Percentiles rank a stretch among this genome's conserved stretches.
Evolutionary conservation across 164 flowering plant genomes (phyloP).

Genomic region (Liquidambar formosana): DNA sequence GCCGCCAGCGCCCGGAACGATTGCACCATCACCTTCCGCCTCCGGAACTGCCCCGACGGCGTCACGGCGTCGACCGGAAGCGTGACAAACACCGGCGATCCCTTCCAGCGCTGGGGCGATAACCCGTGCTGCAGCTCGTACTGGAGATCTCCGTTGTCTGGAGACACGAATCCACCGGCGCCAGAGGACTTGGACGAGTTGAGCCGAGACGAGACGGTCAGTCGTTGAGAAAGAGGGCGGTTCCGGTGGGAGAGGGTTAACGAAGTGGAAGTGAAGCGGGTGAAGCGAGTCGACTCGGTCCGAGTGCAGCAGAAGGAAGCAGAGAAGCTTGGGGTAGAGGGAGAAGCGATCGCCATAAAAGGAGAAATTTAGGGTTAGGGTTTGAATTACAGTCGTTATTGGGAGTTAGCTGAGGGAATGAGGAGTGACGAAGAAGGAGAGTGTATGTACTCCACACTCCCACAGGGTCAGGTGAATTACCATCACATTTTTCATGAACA

Average conservation of each 20-base stretch:
- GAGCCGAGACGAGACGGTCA: slow-evolving; percentile 30
- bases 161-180: slow-evolving; percentile 30
- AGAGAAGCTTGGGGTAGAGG: slow-evolving; percentile 30
- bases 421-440: too few relatives aligned
- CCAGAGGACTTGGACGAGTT: slow-evolving; percentile 36
- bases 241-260: neutral
- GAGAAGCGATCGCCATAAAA: slow-evolving; percentile 39
- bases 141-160: slow-evolving; percentile 35
- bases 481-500: too few relatives aligned
- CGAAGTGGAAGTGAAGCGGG: slow-evolving; percentile 4
- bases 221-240: slow-evolving; percentile 19
- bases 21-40: slow-evolving; percentile 38
- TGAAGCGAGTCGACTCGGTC: slow-evolving; percentile 18
- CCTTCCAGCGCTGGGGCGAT: slow-evolving; percentile 26
- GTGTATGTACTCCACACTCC: too few relatives aligned
- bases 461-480: too few relatives aligned
- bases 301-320: slow-evolving; percentile 22
- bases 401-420: too few relatives aligned
- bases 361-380: slow-evolving; percentile 11
- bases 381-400: neutral
- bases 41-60: slow-evolving; percentile 24
- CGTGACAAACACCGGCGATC: slow-evolving; percentile 55
- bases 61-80: slow-evolving; percentile 46
- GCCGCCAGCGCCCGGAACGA: slow-evolving; percentile 46
- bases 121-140: slow-evolving; percentile 42